phyloP scores from a whole-genome alignment of 2,329 filamentous ascomycete genomes.

The Colletotrichum sp. region DNA sequence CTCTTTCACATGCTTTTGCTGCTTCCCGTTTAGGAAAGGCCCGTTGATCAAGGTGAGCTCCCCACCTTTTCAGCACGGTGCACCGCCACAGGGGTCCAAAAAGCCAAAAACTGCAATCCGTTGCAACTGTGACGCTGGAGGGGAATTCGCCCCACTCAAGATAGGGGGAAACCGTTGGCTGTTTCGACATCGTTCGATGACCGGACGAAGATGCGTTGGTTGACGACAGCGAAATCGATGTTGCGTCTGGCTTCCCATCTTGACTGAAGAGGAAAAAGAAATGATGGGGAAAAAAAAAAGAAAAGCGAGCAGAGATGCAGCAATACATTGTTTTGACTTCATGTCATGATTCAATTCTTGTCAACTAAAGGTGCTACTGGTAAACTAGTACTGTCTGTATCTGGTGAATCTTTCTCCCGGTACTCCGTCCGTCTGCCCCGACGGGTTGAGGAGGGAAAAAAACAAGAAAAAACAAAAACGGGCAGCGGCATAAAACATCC shows the following conservation, averaged over 20 bases:
- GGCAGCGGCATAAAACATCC: not conserved
- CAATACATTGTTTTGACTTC: not conserved
- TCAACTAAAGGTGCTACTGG: not conserved
- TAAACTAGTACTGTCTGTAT: not conserved
- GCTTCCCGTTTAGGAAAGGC: not conserved
- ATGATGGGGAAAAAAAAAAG: not conserved
- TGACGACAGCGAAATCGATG: not conserved
- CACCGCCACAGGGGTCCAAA: slow-evolving; percentile 9
- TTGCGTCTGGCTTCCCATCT: not conserved
- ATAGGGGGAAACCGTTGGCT: not conserved
- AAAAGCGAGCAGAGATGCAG: not conserved
- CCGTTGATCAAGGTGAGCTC: not conserved
- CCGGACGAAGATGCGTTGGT: not conserved
- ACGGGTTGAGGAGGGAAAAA: not conserved
- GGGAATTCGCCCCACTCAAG: not conserved
- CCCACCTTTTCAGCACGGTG: not conserved
- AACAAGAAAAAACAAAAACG: not conserved
- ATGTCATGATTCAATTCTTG: not conserved
- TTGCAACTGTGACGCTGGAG: not conserved
- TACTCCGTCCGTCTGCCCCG: not conserved
- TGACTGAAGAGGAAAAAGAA: not conserved
- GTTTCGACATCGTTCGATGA: not conserved
- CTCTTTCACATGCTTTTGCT: not conserved
- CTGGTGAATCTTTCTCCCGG: not conserved
- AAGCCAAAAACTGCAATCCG: not conserved